Base-by-base conservation (phyloP, 164 flowering plant genomes). In the Magnolia officinalis region DNA sequence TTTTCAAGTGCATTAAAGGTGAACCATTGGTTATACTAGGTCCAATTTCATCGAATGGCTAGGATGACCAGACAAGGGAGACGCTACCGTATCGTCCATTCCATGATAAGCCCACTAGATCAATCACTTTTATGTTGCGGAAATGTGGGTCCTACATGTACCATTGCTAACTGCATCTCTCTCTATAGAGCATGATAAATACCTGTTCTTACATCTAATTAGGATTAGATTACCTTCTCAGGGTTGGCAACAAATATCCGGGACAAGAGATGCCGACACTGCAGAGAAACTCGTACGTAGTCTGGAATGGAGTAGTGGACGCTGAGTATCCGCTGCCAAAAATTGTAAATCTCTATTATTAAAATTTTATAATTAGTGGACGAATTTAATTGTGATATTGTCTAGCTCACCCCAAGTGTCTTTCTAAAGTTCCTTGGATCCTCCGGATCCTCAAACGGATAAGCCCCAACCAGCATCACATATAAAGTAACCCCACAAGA, bases 401-500 rank as follows among this genome's bases (percentile, higher is more conserved):
- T 18, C 50, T 13, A 59, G 83, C 90, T 86, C 67, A 92, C 97
- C 74, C 78, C 88, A 70, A 93, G 87, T 45, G 93, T 89, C 75
- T 89, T 93, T 76, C 85, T 85, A 70, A 93, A 93, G 80, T 93
- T 90, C 80, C 83, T 86, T 52, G 98, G 93, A 80, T 93, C 96
- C 50, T 82, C 90, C n/a, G 91, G 91, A 81, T 93, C 98, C 84
- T 91, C 93, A 79, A 93, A 93, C 8, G 96, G 98, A 82, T 93
- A 93, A 10, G 96, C 91, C 13, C 98, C 98, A 55, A 91, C 91
- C 64, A 93, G 81, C 97, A 93, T 93, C 63, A 91, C 96, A 84
- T 89, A 93, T 64, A 93, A 80, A 26, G 98, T 93, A 66, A 93
- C 98, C 59, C 98, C 98, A 82, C 94, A 93, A 18, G 98, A 93